Percentiles rank a stretch among this genome's conserved stretches.
Conservation (phyloP, 2,329 filamentous ascomycete genomes). For the Helotiales sp. region DNA sequence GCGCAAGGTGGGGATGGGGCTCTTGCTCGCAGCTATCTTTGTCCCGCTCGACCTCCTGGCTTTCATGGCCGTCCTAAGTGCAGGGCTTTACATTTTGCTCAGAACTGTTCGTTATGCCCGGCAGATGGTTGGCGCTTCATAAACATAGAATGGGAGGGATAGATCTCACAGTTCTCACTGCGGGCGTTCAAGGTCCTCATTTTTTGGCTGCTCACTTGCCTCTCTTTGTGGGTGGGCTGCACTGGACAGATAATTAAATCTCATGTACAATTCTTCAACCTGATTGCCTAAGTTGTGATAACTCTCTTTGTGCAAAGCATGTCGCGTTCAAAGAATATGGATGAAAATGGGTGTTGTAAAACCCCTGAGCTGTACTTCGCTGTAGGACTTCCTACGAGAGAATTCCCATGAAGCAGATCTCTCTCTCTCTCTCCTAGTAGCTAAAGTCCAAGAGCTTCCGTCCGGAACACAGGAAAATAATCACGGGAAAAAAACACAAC, state of each 20-base stretch:
- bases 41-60: conserved; percentile 41
- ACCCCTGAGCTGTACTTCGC: too few species aligned
- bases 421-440: too few species aligned
- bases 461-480: too few species aligned
- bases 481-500: not conserved
- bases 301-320: not conserved
- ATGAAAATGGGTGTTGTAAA: too few species aligned
- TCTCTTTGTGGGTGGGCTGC: conserved; percentile 5
- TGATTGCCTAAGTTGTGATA: not conserved
- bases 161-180: conserved; percentile 31
- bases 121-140: conserved; percentile 30
- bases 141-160: conserved; percentile 38
- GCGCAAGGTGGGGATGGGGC: conserved; percentile 39
- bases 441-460: too few species aligned
- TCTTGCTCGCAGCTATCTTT: conserved; percentile 40
- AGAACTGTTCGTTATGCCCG: conserved; percentile 33
- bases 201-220: conserved; percentile 13
- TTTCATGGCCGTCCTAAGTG: conserved; percentile 32
- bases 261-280: conserved; percentile 12
- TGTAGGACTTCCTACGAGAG: too few species aligned
- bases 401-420: too few species aligned
- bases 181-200: conserved; percentile 17
- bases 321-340: not conserved
- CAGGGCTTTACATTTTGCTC: conserved; percentile 39
- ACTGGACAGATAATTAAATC: conserved; percentile 20